Evolutionary conservation across 331 rosid species (phyloP), one percentile per base, ranked within the genome.

Genomic region (Cydonia oblonga): DNA sequence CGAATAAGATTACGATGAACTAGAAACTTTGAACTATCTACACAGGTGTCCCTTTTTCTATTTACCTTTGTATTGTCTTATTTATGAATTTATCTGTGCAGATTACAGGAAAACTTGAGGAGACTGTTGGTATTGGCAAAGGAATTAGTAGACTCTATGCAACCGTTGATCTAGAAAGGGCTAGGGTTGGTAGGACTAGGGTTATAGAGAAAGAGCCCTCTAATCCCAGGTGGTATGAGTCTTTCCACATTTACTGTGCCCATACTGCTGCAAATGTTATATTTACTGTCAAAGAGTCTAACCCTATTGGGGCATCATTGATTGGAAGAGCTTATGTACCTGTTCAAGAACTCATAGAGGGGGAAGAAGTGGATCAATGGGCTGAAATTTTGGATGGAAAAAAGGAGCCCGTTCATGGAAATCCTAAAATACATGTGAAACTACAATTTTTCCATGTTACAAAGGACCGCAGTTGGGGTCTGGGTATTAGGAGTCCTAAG

Each of bases 121-220:
- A 95, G 87, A 81, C 82, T 58, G 85, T 95, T 70, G 99, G 99
- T 72, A 0, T 95, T 28, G 99, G 99, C 69, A 84, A 89, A 65
- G 99, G 99, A 75, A 61, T 77, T 40, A 80, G 96, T 66, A 84
- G 70, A 77, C 84, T 89, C 60, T 95, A 95, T 79, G 96, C 99
- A 57, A 86, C 96, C 10, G 74, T 95, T 49, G 96, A 91, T 87
- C 80, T 95, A 79, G 97, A 91, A 79, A 91, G 86, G 85, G 99
- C 99, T 80, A 91, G 97, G 85, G 99, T 89, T 18, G 99, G 99
- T 79, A 88, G 90, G 87, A 95, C 99, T 16, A 85, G 97, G 76
- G 83, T 81, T 20, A 20, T 95, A n/a, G 93, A 87, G 82, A 85
- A 86, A 16, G 96, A 88, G 69, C 81, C 70, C 66, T 62, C 80